Evolutionary conservation across 352 stramenopile genomes (phyloP).

Genomic region (Hyaloperonospora brassicae): DNA sequence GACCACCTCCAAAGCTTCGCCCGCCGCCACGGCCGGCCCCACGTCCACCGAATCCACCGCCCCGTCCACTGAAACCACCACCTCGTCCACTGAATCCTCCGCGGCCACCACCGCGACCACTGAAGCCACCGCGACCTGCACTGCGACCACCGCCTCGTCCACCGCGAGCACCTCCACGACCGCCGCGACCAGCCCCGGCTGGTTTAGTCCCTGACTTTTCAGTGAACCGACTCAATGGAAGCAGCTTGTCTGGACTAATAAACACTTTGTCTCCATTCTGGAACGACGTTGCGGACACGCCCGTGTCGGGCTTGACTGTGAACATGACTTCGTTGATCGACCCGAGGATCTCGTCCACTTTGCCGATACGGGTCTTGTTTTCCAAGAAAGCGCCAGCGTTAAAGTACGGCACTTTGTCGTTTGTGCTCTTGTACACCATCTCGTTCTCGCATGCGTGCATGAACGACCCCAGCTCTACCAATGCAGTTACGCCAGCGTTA

Average conservation of each 20-base stretch:
- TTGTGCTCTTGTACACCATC: constrained; percentile 96
- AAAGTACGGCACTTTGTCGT: constrained; percentile 97
- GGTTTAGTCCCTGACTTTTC: constrained; percentile 77
- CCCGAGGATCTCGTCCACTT: constrained; percentile 98
- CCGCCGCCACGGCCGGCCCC: constrained; percentile 21
- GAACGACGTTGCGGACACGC: constrained; percentile 92
- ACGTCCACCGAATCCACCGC: constrained; percentile 21
- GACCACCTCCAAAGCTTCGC: constrained; percentile 18
- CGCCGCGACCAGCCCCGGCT: constrained; percentile 36
- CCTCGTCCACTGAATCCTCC: constrained; percentile 28
- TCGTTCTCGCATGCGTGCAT: constrained; percentile 96
- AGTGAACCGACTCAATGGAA: constrained; percentile 94
- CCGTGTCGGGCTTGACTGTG: constrained; percentile 94
- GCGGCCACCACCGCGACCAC: constrained; percentile 37
- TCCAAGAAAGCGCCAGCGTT: constrained; percentile 97
- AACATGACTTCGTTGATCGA: constrained; percentile 95
- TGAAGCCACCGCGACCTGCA: constrained; percentile 33
- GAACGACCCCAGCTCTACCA: constrained; percentile 90
- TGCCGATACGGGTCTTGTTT: constrained; percentile 99
- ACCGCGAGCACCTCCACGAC: constrained; percentile 39
- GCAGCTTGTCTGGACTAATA: constrained; percentile 95
- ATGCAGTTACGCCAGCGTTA: background rate
- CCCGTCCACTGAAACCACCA: constrained; percentile 21
- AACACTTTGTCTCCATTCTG: constrained; percentile 96
- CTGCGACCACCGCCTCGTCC: constrained; percentile 26